Conservation (phyloP, 23 red algal species). For the Pyropia haitanensis region DNA sequence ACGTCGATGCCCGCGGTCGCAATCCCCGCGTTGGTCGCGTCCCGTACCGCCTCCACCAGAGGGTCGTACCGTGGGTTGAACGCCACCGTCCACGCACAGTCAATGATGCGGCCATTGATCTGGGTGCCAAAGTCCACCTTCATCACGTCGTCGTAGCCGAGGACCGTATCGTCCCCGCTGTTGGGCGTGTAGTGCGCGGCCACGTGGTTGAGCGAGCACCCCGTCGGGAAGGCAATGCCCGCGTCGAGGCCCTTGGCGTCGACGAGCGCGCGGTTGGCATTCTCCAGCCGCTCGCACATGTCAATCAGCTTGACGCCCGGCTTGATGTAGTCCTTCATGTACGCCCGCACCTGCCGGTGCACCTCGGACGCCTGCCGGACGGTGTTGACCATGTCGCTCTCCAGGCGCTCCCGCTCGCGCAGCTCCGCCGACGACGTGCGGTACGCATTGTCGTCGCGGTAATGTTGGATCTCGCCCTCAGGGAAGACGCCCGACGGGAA, state of each 20-base stretch:
- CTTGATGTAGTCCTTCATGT: conserved; percentile 84
- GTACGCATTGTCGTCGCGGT: conserved; percentile 66
- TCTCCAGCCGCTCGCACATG: conserved; percentile 96
- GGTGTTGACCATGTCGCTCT: conserved; percentile 49
- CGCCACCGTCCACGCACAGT: conserved; percentile 89
- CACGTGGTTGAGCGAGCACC: conserved; percentile 98
- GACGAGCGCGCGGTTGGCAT: conserved; percentile 67
- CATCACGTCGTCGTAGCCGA: conserved; percentile 91
- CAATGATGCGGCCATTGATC: conserved; percentile 94
- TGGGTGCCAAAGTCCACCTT: conserved; percentile 98
- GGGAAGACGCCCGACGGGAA: conserved; percentile 63
- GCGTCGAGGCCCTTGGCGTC: conserved; percentile 70
- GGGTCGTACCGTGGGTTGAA: conserved; percentile 85
- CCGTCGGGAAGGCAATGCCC: conserved; percentile 96
- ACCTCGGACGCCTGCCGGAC: conserved; percentile 76
- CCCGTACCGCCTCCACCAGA: conserved; percentile 80
- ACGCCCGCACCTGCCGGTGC: conserved; percentile 76
- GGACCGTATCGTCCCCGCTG: conserved; percentile 84
- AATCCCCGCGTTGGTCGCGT: conserved; percentile 88
- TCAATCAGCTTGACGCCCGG: conserved; percentile 90
- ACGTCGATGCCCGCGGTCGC: conserved; percentile 88
- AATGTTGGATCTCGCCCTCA: conserved; percentile 69
- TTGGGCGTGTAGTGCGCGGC: conserved; percentile 99
- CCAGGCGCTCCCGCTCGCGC: conserved; percentile 83
- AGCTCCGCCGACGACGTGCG: conserved; percentile 64